Conservation (phyloP, 345 rosid species). For the Citrus australasica region DNA sequence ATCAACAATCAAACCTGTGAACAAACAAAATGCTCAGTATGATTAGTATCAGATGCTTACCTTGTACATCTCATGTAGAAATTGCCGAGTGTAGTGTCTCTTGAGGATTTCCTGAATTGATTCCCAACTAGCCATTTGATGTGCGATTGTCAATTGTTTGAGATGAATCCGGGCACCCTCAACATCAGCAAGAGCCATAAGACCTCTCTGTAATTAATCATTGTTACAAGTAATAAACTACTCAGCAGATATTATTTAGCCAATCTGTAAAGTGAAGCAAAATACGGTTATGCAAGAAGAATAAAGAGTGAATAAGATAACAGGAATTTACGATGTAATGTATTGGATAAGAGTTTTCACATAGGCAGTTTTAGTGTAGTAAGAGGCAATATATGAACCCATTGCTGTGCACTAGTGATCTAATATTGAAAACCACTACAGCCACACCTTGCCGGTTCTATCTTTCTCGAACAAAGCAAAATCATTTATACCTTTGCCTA, state of each 20-base stretch:
- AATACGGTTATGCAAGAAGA: neutral
- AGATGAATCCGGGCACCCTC: conserved; percentile 93
- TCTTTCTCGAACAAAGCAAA: neutral
- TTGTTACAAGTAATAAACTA: neutral
- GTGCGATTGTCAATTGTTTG: conserved; percentile 67
- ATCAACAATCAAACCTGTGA: neutral
- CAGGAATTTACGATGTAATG: neutral
- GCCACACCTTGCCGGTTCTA: neutral
- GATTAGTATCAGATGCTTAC: conserved; percentile 28
- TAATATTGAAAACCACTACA: neutral
- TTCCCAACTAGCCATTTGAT: conserved; percentile 93
- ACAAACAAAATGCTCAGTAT: neutral
- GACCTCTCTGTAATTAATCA: conserved; percentile 62
- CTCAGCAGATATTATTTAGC: neutral
- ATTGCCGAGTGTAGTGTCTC: conserved; percentile 80
- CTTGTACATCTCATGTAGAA: conserved; percentile 97
- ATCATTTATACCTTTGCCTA: neutral
- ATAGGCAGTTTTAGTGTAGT: neutral
- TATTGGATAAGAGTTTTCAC: neutral
- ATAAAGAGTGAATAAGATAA: neutral
- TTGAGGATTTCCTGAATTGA: conserved; percentile 84
- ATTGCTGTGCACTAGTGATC: neutral
- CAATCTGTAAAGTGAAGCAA: neutral
- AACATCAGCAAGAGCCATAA: conserved; percentile 94
- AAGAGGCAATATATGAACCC: neutral